Evolutionary conservation across 257 asterid genomes (phyloP).

Genomic region (Solanum clarkiae): DNA sequence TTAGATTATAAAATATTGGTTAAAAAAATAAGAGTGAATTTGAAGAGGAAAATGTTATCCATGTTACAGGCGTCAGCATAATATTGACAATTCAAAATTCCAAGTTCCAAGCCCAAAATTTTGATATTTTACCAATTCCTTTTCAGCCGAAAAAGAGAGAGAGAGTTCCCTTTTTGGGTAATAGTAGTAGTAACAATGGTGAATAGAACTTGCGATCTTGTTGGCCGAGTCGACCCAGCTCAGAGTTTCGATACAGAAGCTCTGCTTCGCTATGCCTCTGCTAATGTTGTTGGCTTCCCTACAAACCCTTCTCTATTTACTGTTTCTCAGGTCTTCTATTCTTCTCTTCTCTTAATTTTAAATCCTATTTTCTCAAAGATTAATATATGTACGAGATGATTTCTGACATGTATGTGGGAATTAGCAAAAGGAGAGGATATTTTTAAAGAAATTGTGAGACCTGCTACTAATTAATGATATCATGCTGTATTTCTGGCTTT

Average conservation of each 20-base stretch:
- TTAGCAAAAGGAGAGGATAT: too few relatives aligned
- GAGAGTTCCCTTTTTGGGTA: background rate
- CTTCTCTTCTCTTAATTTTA: background rate
- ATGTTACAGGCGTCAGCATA: background rate
- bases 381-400: too few relatives aligned
- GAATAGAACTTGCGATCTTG: slow-evolving; percentile 48
- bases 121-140: background rate
- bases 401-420: too few relatives aligned
- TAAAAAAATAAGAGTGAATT: background rate
- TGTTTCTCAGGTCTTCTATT: slow-evolving; percentile 57
- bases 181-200: slow-evolving; percentile 19
- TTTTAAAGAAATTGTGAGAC: background rate
- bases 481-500: background rate
- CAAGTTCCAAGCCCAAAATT: background rate
- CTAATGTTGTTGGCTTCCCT: slow-evolving; percentile 67
- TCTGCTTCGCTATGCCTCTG: slow-evolving; percentile 42
- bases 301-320: slow-evolving; percentile 27
- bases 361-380: too few relatives aligned
- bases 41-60: background rate
- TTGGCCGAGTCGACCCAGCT: slow-evolving; percentile 56
- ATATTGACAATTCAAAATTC: background rate
- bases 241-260: slow-evolving; percentile 50
- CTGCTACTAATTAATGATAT: background rate
- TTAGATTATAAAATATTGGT: background rate
- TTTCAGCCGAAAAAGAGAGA: background rate